Conservation (phyloP, 2,329 filamentous ascomycete genomes). For the Chaetomium strumarium region DNA sequence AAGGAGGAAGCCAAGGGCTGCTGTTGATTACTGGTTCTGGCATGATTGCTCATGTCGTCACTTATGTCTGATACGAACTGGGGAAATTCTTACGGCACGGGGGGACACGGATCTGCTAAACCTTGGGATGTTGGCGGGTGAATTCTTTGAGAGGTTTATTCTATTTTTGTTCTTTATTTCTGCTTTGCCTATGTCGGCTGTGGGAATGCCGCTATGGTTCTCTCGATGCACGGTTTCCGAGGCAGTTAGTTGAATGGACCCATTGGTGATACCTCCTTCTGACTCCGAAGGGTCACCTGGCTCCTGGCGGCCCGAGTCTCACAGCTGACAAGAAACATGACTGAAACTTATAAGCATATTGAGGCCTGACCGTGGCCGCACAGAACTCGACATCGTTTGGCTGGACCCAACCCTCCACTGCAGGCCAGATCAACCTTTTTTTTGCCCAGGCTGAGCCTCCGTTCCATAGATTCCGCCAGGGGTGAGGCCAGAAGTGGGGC, state of each 20-base stretch:
- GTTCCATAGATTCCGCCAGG: too few species aligned
- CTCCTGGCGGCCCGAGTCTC: too few species aligned
- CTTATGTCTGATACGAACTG: slow-evolving; percentile 29
- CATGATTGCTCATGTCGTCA: slow-evolving; percentile 29
- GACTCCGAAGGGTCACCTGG: too few species aligned
- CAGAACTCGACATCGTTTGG: too few species aligned
- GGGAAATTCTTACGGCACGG: slow-evolving; percentile 24
- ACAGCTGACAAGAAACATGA: too few species aligned
- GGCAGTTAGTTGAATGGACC: slow-evolving; percentile 24
- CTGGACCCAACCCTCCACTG: too few species aligned
- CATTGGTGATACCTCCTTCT: slow-evolving; percentile 15
- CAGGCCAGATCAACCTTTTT: too few species aligned
- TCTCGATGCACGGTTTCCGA: slow-evolving; percentile 22
- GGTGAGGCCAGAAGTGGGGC: too few species aligned
- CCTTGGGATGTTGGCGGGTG: slow-evolving; percentile 22
- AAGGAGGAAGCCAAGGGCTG: slow-evolving; percentile 25
- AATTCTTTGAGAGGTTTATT: slow-evolving; percentile 17
- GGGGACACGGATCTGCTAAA: slow-evolving; percentile 24
- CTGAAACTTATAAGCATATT: too few species aligned
- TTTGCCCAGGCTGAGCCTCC: too few species aligned
- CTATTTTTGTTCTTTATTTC: slow-evolving; percentile 21
- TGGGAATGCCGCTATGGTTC: slow-evolving; percentile 19
- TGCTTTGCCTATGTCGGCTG: slow-evolving; percentile 19
- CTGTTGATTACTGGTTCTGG: slow-evolving; percentile 23
- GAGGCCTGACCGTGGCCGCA: too few species aligned